These are phyloP conservation scores for Quercus berberidifolia DNA, from an alignment of 306 rosid species.

Conservation along the genomic window DNA sequence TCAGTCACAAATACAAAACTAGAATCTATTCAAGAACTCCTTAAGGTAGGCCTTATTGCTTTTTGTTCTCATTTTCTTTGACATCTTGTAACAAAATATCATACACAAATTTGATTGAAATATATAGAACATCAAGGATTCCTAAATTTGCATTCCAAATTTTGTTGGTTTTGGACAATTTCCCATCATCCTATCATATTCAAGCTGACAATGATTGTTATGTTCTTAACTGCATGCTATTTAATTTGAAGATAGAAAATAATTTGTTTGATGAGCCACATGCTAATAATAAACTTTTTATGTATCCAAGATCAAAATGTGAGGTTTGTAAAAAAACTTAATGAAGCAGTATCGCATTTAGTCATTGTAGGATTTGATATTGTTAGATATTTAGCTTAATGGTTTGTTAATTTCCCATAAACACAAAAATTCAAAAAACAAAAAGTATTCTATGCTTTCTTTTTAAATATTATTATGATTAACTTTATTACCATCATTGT, in stretches of 20 bases:
- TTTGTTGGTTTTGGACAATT: not conserved
- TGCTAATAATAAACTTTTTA: slow-evolving; percentile 10
- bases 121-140: not conserved
- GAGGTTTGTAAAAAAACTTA: slow-evolving; percentile 34
- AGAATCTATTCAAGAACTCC: slow-evolving; percentile 44
- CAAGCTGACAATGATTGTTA: not conserved
- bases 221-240: not conserved
- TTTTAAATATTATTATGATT: too few relatives aligned
- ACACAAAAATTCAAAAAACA: too few relatives aligned
- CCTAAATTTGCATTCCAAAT: not conserved
- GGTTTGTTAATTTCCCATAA: too few relatives aligned
- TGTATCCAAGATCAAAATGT: slow-evolving; percentile 51
- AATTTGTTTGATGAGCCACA: not conserved
- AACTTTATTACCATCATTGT: too few relatives aligned
- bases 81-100: slow-evolving; percentile 10
- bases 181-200: not conserved
- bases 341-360: slow-evolving; percentile 61
- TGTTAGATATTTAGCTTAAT: slow-evolving; percentile 7
- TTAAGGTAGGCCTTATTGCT: slow-evolving; percentile 42
- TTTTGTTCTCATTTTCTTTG: slow-evolving; percentile 2
- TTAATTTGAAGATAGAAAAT: not conserved
- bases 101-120: not conserved
- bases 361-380: slow-evolving; percentile 76
- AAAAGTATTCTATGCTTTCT: too few relatives aligned
- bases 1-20: slow-evolving; percentile 29